Conservation (phyloP, 2,329 filamentous ascomycete genomes). For the Alternaria sp. region DNA sequence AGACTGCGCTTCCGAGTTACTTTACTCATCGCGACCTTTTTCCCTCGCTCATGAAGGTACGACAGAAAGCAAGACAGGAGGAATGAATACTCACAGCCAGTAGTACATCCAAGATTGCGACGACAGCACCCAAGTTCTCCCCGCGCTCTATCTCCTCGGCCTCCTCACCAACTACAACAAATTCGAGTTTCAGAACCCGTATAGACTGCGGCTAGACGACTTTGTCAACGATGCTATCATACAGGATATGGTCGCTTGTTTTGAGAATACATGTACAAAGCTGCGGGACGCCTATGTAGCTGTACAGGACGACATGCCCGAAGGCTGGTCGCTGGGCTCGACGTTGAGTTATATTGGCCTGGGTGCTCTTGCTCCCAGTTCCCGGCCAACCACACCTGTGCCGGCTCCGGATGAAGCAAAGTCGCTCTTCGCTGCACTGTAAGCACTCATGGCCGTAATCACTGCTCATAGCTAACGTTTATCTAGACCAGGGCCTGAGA, state of each 20-base stretch:
- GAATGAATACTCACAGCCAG: constrained; percentile 14
- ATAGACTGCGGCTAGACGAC: constrained; percentile 87
- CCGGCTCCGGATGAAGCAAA: constrained; percentile 82
- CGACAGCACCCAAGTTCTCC: constrained; percentile 63
- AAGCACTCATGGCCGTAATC: constrained; percentile 46
- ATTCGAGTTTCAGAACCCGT: constrained; percentile 97
- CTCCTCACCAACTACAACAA: constrained; percentile 98
- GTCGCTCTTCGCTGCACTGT: constrained; percentile 80
- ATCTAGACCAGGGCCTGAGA: constrained; percentile 76
- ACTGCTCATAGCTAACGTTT: constrained; percentile 15
- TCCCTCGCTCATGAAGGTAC: constrained; percentile 89
- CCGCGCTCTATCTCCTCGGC: constrained; percentile 83
- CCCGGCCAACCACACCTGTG: constrained; percentile 64
- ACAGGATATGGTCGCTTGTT: constrained; percentile 76
- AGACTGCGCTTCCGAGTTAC: constrained; percentile 92
- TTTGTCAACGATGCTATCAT: constrained; percentile 94
- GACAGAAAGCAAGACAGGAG: neutral
- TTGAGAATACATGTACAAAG: constrained; percentile 73
- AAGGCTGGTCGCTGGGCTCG: constrained; percentile 83
- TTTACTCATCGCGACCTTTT: constrained; percentile 95
- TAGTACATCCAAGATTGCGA: constrained; percentile 84
- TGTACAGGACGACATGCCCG: constrained; percentile 87
- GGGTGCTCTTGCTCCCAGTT: constrained; percentile 72
- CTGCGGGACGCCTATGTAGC: constrained; percentile 79
- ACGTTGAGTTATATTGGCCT: constrained; percentile 87